phyloP scores from a whole-genome alignment of 305 asterid genomes.

The Plantago coronopus region DNA sequence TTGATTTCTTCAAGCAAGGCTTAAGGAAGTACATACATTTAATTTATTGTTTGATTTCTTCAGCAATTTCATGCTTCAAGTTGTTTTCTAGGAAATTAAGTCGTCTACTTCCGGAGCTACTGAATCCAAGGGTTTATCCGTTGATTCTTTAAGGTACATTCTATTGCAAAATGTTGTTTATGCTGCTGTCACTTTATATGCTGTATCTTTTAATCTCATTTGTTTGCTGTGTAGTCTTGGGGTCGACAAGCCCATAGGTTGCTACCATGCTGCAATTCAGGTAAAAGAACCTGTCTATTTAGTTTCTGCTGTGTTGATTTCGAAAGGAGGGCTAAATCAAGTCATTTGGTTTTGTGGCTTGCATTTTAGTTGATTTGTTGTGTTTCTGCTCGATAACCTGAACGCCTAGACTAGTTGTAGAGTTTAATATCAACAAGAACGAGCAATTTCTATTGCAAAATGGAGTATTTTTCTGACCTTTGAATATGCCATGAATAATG shows the following conservation, averaged over 20 bases:
- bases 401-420: too few species aligned
- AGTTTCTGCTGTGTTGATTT: not conserved
- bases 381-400: too few species aligned
- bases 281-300: slow-evolving; percentile 29
- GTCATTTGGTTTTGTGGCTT: not conserved
- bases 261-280: slow-evolving; percentile 83
- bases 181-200: not conserved
- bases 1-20: too few species aligned
- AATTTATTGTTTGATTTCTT: too few species aligned
- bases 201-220: slow-evolving; percentile 15
- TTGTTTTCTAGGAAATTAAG: too few species aligned
- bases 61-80: too few species aligned
- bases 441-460: not conserved
- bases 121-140: too few species aligned
- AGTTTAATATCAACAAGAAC: not conserved
- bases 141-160: slow-evolving; percentile 1
- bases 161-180: not conserved
- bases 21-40: not conserved
- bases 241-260: slow-evolving; percentile 69
- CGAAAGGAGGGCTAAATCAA: too few species aligned
- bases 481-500: slow-evolving; percentile 10
- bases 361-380: too few species aligned
- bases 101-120: too few species aligned
- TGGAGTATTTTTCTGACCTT: not conserved
- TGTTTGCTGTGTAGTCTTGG: slow-evolving; percentile 38